A percentile compares a stretch with the other conserved stretches of the same genome.
phyloP scores from a whole-genome alignment of 78 protist species.

The Chrysochromulina tobinii region DNA sequence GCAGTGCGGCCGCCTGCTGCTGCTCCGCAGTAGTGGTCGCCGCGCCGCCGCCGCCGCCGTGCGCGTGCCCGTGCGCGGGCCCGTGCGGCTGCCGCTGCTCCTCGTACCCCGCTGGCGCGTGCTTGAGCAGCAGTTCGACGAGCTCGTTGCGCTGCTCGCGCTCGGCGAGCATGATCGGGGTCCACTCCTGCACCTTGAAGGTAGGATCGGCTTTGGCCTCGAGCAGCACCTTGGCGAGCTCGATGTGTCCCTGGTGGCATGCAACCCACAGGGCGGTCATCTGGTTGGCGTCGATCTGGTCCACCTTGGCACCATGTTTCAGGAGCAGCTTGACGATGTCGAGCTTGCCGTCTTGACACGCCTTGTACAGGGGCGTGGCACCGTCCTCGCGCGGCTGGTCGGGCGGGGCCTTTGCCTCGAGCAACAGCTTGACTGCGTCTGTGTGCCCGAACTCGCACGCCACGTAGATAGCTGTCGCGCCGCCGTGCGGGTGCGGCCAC shows the following conservation, averaged over 20 bases:
- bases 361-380: constrained; percentile 22
- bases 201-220: background rate
- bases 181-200: background rate
- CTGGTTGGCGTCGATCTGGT: background rate
- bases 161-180: background rate
- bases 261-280: constrained; percentile 19
- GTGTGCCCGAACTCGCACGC: constrained; percentile 12
- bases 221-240: background rate
- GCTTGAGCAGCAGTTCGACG: background rate
- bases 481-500: constrained; percentile 9
- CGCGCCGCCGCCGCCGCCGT: too few species aligned
- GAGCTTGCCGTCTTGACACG: constrained; percentile 1
- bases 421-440: background rate
- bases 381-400: constrained; percentile 2
- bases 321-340: background rate
- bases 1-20: too few species aligned
- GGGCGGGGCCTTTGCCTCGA: background rate
- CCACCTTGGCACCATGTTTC: background rate
- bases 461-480: constrained; percentile 16
- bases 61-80: too few species aligned
- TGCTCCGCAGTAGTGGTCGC: too few species aligned
- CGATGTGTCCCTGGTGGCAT: background rate
- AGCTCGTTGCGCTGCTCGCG: background rate
- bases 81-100: background rate
- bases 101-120: background rate